Evolutionary conservation across 805 yeast genomes (phyloP).

Genomic region (Wickerhamomyces canadensis): DNA sequence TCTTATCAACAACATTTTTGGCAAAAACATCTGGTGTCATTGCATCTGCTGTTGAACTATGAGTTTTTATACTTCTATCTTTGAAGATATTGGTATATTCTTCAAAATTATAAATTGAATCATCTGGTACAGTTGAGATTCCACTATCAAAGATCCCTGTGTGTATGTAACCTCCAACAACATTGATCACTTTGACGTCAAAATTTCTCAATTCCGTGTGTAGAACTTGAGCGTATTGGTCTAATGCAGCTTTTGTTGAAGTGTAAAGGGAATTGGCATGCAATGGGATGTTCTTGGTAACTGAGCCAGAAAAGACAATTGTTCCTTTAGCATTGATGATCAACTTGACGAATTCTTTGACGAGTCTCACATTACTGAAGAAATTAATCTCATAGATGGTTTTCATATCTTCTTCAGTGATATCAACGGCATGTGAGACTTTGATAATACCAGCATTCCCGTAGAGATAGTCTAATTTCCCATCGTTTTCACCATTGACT

Average conservation of each 20-base stretch:
- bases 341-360: slow-evolving; percentile 30
- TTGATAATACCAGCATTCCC: slow-evolving; percentile 35
- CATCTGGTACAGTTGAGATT: slow-evolving; percentile 7
- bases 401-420: slow-evolving; percentile 24
- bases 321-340: slow-evolving; percentile 34
- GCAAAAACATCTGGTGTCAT: slow-evolving; percentile 37
- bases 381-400: slow-evolving; percentile 30
- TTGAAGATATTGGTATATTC: slow-evolving; percentile 14
- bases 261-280: slow-evolving; percentile 33
- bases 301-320: slow-evolving; percentile 36
- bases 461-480: slow-evolving; percentile 33
- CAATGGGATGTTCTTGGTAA: slow-evolving; percentile 31
- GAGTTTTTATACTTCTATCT: slow-evolving; percentile 6
- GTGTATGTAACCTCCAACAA: slow-evolving; percentile 37
- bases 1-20: slow-evolving; percentile 32
- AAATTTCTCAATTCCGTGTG: slow-evolving; percentile 35
- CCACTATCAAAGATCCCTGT: slow-evolving; percentile 25
- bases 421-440: slow-evolving; percentile 29
- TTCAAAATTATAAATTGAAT: slow-evolving; percentile 18
- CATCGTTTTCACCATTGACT: slow-evolving; percentile 23
- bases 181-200: slow-evolving; percentile 36
- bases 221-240: slow-evolving; percentile 32
- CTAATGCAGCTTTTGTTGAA: slow-evolving; percentile 39
- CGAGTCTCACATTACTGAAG: slow-evolving; percentile 34
- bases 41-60: slow-evolving; percentile 4